A percentile compares a stretch with the other conserved stretches of the same genome.
Evolutionary conservation across 129 eudicot species (phyloP).

Genomic region (Smallanthus sonchifolius): DNA sequence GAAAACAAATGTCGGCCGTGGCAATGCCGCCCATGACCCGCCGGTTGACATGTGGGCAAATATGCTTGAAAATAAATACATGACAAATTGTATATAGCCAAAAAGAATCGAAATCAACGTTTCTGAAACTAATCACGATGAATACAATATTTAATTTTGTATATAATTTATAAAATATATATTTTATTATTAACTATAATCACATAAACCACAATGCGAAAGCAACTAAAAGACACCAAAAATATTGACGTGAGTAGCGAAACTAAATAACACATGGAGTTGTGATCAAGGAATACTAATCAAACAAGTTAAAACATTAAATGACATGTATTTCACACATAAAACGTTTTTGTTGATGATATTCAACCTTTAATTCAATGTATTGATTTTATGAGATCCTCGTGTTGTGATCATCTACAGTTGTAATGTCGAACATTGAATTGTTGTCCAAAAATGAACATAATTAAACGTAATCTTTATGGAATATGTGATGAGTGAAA

Average conservation of each 20-base stretch:
- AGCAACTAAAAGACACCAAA: neutral
- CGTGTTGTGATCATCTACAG: too few species aligned
- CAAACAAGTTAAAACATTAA: neutral
- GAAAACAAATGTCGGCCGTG: neutral
- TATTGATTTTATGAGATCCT: too few species aligned
- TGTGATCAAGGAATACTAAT: neutral
- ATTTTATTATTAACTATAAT: neutral
- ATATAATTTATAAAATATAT: neutral
- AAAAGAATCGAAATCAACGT: neutral
- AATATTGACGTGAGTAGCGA: too few species aligned
- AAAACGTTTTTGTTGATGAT: neutral
- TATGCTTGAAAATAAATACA: neutral
- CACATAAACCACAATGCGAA: neutral
- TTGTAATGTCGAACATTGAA: too few species aligned
- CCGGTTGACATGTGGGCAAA: neutral
- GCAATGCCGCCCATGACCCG: conserved; percentile 3
- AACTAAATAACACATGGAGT: too few species aligned
- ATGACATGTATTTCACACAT: neutral
- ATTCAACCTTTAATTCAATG: neutral
- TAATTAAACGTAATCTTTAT: too few species aligned
- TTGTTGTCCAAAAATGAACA: too few species aligned
- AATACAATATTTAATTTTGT: neutral
- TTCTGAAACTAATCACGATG: neutral
- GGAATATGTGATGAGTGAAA: too few species aligned
- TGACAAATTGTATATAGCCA: neutral